Evolutionary conservation across 1,139 yeast species (phyloP), one percentile per base, ranked within the genome.

Genomic region (Yamadazyma jaroonii): DNA sequence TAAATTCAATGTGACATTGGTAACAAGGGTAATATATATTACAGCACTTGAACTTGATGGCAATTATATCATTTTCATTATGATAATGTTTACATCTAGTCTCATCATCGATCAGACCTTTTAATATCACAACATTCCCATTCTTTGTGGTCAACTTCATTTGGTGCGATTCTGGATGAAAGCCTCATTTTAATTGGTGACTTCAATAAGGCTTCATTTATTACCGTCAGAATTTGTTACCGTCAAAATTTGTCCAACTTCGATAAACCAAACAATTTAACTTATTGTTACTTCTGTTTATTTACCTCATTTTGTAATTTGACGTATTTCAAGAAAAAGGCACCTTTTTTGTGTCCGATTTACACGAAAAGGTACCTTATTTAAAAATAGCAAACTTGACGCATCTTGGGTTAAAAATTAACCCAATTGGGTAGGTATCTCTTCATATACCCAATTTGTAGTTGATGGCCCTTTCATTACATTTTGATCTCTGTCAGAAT

Each of bases 71-170:
- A 2, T 61, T 45, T 3, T 37, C 39, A 22, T 60, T 40, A 36
- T 64, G 61, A 47, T 68, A 70, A 53, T 71, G 76, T 7, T 32
- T 29, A 41, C 76, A 71, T 22, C 76, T 47, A 9, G 75, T 68
- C 26, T 62, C 45, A 3, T 40, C 31, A 45, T 71, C 76, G 4
- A 61, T 52, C 1, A 55, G 9, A 3, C 42, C 44, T 15, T 24
- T 13, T 17, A 39, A 26, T 6, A 13, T 27, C 2, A 34, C 25
- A 3, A 4, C 7, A 17, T 38, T 38, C 15, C 40, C 40, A 13
- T 34, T 31, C 12, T 30, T 29, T 13, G 36, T 11, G 10, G 22
- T 34, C 25, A 31, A 15, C 20, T 33, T 30, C 40, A 37, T 29
- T 22, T 10, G 7, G 32, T 20, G 32, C 20, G 20, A 17, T 17